phyloP scores from a whole-genome alignment of 139 green algal species.

The Chlorella vulgaris region DNA sequence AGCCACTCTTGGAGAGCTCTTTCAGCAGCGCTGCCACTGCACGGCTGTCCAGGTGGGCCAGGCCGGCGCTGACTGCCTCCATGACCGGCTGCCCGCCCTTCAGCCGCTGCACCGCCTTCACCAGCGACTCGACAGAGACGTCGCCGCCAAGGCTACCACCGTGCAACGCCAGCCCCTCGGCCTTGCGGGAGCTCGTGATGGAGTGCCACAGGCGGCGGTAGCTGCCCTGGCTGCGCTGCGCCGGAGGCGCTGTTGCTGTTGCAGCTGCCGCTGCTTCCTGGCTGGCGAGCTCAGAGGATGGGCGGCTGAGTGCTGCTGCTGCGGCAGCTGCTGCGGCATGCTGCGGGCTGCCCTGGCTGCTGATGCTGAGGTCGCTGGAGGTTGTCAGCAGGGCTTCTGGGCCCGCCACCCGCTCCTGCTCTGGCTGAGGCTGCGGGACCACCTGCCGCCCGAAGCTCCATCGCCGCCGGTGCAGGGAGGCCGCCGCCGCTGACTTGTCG shows the following conservation, averaged over 20 bases:
- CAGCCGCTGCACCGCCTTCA: conserved; percentile 27
- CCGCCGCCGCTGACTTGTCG: not conserved
- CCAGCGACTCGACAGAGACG: conserved; percentile 37
- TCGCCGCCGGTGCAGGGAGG: conserved; percentile 17
- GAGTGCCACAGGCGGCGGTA: conserved; percentile 41
- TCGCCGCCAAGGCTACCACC: not conserved
- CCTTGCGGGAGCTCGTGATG: conserved; percentile 34
- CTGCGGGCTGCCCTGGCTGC: not conserved
- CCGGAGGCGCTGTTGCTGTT: not conserved
- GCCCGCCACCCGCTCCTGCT: not conserved
- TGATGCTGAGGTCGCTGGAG: not conserved
- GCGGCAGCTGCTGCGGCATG: not conserved
- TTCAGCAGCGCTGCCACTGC: conserved; percentile 79
- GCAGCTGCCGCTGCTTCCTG: not conserved
- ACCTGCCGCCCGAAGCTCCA: conserved; percentile 29
- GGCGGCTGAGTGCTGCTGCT: not conserved
- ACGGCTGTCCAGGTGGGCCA: conserved; percentile 73
- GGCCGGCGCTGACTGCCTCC: conserved; percentile 71
- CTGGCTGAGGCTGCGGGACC: not conserved
- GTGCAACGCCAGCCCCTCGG: not conserved
- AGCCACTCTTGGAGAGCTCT: conserved; percentile 69
- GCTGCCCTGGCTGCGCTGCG: conserved; percentile 5
- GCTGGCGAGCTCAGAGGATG: no score
- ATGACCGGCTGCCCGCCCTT: conserved; percentile 23
- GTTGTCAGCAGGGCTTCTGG: not conserved